Base-by-base conservation (phyloP, 2,329 filamentous ascomycete genomes). In the Taxawa tesnikishii region DNA sequence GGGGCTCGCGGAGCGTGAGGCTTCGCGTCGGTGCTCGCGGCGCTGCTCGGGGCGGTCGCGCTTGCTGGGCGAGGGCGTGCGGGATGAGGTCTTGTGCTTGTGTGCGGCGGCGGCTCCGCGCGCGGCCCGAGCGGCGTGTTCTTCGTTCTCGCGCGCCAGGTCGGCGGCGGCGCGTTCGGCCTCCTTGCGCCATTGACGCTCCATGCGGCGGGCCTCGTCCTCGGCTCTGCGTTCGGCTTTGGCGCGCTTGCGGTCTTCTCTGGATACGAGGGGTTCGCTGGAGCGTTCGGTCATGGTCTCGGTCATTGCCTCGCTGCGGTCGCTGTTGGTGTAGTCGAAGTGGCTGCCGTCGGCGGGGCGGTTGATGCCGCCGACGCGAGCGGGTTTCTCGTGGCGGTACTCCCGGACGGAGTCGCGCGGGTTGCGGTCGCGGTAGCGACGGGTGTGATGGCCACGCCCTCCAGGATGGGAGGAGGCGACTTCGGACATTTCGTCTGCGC, bases 281-380 rank as follows among this genome's bases (percentile, higher is more conserved):
- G 15, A 24, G n/a, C 31, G 27, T 31, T 46, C 43, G 10, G 36
- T 35, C 4, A 50, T 25, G 51, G 47, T 42, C 43, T 65, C 58
- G 34, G 59, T 60, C 46, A 55, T 52, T 24, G 79, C 64, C 41
- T 81, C 70, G 39, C 74, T 68, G 31, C 73, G 65, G 44, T 66
- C 70, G 23, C 75, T 73, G 43, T 78, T 75, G 29, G 78, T 79
- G 55, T 82, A 83, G 50, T 92, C 82, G 68, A 83, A 93, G 43
- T 73, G 65, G 38, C 75, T 81, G 38, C 78, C 81, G 44, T 94
- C 88, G 26, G 77, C 69, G 43, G 80, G 68, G 46, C 79, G 77
- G 59, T 96, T 96, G 54, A 96, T 63, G 13, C 88, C 88, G 21
- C 88, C 88, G 2, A 96, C 85, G 31, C 81, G 72, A 1, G 88